Base-by-base conservation (phyloP, 2,329 filamentous ascomycete genomes). In the Kalmusia sp. region DNA sequence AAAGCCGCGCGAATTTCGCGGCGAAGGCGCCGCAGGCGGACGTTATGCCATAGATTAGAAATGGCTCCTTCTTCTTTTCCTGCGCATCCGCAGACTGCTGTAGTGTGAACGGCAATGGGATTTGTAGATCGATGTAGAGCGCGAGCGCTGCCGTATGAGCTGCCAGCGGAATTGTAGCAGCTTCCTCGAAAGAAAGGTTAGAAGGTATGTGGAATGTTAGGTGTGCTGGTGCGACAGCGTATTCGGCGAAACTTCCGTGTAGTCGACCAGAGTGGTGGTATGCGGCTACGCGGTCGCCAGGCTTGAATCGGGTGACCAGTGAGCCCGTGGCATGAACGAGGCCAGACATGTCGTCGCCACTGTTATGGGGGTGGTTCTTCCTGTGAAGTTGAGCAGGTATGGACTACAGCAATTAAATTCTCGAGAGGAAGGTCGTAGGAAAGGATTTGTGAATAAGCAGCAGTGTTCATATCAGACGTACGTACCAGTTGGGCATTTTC, bases 161-260 rank as follows among this genome's bases (percentile, higher is more conserved):
- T 2, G 79, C 79, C 4, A 80, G 71, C 0, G 79, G 79, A 1
- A 81, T 55, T 0, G 79, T 77, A 2, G 78, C 75, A 2, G 77
- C 79, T 44, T 79, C 75, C 68, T 86, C 82, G 47, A 83, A 85
- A 17, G 74, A 77, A 2, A 77, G 76, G 15, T 75, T 68, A 27
- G 73, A 55, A 0, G 84, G 81, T 15, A 86, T 72, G 58, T 80
- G 81, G 63, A 87, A 86, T 0, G 84, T 86, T 0, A 84, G 84
- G 60, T 82, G 76, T 28, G 79, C 77, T 70, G 77, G 81, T 0
- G 81, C 80, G 9, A 87, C 70, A 2, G 84, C 82, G 58, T 87
- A 88, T 63, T 88, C 85, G 3, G 85, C 86, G 55, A 81, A 89
- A 6, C 76, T 79, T 2, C 86, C 86, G 30, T 77, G 65, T 0